Base-by-base conservation (phyloP, 306 rosid genomes). In the Astragalus glycyphyllos region DNA sequence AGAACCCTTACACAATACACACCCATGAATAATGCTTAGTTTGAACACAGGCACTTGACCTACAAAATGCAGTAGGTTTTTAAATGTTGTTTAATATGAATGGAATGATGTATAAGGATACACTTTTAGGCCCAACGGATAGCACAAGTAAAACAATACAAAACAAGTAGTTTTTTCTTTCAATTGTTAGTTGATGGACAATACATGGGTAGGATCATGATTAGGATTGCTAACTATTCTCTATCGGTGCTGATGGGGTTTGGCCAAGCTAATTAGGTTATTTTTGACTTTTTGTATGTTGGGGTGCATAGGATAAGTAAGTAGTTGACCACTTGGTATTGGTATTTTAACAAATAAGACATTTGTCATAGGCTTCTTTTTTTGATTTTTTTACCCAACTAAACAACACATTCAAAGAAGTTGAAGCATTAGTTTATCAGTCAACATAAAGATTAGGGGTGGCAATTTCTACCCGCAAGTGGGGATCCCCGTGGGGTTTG, bases 351-450 rank as follows among this genome's bases (percentile, higher is more conserved):
- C 17, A 57, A 29, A 29, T 56, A 56, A 56, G 16, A 35, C 1
- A 26, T 26, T 29, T 56, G 61, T 29, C 40, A 56, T 5, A 26
- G 23, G 38, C 61, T 56, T 56, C 15, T 11, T 56, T 1, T 26
- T 56, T 56, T 31, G 40, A 23, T 56, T n/a, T n/a, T 56, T 56
- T n/a, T n/a, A 41, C 47, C 49, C 37, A 41, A 15, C 58, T 37
- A 68, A 68, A 69, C 16, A 32, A 34, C 8, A 26, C 17, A 55
- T 56, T n/a, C 41, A 23, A 42, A 32, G 72, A 57, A 15, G 49
- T 42, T 7, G 16, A 71, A 66, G 37, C 55, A 69, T 58, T 32
- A 61, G 14, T 35, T 17, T 16, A 49, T 74, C 58, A 61, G 12
- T 46, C 13, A 57, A 61, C 80, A 51, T 74, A 23, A n/a, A n/a